These are phyloP conservation scores for Starmerella bacillaris DNA, from an alignment of 805 yeast genomes.

Conservation along the genomic window DNA sequence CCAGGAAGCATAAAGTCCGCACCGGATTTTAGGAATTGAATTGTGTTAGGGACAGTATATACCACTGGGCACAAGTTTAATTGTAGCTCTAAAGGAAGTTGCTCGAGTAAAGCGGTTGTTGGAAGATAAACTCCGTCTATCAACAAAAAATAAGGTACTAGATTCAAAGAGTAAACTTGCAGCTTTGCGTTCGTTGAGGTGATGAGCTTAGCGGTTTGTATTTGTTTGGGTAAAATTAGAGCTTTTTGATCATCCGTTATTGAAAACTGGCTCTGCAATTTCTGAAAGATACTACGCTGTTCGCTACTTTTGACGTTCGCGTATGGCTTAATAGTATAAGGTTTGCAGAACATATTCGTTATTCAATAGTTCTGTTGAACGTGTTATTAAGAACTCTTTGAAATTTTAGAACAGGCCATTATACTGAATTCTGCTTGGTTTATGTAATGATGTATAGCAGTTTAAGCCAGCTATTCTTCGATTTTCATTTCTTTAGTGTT, in stretches of 20 bases:
- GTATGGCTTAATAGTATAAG: conserved; percentile 38
- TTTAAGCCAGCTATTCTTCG: too few species aligned
- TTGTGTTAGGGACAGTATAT: conserved; percentile 54
- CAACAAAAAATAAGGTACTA: conserved; percentile 61
- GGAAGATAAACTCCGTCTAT: conserved; percentile 32
- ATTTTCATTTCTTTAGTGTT: too few species aligned
- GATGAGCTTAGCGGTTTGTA: conserved; percentile 49
- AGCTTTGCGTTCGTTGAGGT: conserved; percentile 36
- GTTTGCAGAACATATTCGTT: conserved; percentile 17
- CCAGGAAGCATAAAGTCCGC: conserved; percentile 39
- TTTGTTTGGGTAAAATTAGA: conserved; percentile 32
- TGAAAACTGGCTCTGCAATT: conserved; percentile 28
- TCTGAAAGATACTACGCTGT: conserved; percentile 35
- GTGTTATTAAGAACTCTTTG: too few species aligned
- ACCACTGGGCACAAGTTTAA: conserved; percentile 40
- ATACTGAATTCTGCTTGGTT: too few species aligned
- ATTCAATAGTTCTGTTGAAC: background rate
- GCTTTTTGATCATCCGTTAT: conserved; percentile 17
- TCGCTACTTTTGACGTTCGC: conserved; percentile 74
- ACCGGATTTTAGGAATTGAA: conserved; percentile 53
- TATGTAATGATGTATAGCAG: too few species aligned
- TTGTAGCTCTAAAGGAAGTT: conserved; percentile 30
- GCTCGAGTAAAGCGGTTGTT: conserved; percentile 53
- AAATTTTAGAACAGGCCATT: too few species aligned
- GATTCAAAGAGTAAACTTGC: conserved; percentile 41